Conservation (phyloP, 2,329 filamentous ascomycete genomes). For the Paracorniculantispora psalliotae region DNA sequence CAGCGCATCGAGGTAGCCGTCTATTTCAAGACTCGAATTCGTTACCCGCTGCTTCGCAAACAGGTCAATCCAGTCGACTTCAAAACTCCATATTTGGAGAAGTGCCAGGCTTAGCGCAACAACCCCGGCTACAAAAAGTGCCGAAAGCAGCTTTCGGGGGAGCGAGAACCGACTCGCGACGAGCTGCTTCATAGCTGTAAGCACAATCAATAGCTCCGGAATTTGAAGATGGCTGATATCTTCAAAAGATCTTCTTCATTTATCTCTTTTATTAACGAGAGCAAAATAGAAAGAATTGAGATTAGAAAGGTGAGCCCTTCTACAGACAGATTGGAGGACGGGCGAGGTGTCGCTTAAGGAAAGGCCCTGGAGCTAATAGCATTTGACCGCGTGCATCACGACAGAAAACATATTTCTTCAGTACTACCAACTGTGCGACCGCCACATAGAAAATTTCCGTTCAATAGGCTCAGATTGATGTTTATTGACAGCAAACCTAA, state of each 20-base stretch:
- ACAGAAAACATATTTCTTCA: no score
- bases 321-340: no score
- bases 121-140: neutral
- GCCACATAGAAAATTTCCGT: no score
- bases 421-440: no score
- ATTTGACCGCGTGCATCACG: no score
- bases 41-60: neutral
- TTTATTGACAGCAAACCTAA: neutral
- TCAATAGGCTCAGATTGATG: neutral
- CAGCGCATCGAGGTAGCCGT: neutral
- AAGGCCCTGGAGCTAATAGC: no score
- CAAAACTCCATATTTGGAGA: neutral
- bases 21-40: neutral
- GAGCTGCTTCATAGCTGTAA: slow-evolving; percentile 1
- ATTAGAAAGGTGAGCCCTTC: no score
- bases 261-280: no score
- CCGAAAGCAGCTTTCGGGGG: neutral
- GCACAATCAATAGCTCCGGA: neutral
- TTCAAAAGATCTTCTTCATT: no score
- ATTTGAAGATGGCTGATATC: no score
- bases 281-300: no score
- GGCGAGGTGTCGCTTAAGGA: no score
- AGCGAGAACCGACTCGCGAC: slow-evolving; percentile 1
- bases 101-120: neutral
- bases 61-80: neutral